These are phyloP conservation scores for Celoporthe dispersa DNA, from an alignment of 2,329 filamentous ascomycete genomes.

Conservation along the genomic window DNA sequence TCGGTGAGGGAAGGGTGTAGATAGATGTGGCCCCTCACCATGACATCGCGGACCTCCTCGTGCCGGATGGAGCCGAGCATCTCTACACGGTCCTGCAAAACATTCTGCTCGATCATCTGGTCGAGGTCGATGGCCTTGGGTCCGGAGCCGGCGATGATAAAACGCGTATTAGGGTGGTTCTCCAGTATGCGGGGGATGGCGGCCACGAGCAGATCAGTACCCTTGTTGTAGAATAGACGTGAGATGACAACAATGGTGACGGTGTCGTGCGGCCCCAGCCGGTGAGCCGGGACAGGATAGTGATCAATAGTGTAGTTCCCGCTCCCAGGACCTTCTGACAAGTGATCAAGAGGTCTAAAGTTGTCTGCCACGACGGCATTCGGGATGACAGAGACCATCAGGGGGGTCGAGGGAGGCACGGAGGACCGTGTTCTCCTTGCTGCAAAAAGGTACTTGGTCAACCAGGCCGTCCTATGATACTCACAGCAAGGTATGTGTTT, in stretches of 20 bases:
- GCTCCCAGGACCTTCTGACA: conserved; percentile 30
- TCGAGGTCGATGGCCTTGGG: conserved; percentile 97
- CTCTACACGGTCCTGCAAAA: conserved; percentile 90
- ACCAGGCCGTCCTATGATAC: not conserved
- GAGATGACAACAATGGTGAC: conserved; percentile 98
- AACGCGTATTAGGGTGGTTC: conserved; percentile 88
- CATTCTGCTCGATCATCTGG: conserved; percentile 96
- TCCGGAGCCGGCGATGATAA: conserved; percentile 94
- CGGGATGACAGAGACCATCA: conserved; percentile 97
- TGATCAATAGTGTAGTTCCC: conserved; percentile 48
- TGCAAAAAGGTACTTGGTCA: conserved; percentile 43
- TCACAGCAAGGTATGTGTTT: not conserved
- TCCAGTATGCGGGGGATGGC: conserved; percentile 92
- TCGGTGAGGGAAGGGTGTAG: conserved; percentile 94
- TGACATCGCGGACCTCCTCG: conserved; percentile 95
- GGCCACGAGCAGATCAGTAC: conserved; percentile 94
- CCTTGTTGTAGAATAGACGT: conserved; percentile 98
- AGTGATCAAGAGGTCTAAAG: conserved; percentile 73
- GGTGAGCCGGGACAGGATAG: conserved; percentile 58
- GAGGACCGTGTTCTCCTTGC: conserved; percentile 97
- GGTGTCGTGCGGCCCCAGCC: conserved; percentile 78
- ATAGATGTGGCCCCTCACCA: conserved; percentile 96
- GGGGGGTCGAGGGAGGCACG: conserved; percentile 89
- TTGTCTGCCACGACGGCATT: conserved; percentile 97
- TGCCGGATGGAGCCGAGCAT: conserved; percentile 91